Evolutionary conservation across 169 alveolate genomes (phyloP).

Genomic region (Plasmodium billcollinsi): DNA sequence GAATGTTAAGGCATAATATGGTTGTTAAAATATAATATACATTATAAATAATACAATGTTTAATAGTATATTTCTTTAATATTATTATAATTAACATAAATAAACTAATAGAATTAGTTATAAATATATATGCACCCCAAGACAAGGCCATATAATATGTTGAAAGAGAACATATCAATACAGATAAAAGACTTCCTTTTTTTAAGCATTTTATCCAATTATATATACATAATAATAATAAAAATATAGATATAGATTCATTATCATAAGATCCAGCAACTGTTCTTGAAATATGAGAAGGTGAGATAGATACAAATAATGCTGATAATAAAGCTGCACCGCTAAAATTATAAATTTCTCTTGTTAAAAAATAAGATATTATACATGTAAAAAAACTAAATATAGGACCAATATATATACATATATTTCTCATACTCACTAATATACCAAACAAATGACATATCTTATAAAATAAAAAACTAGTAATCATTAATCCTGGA

Average conservation of each 20-base stretch:
- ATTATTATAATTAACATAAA: conserved; percentile 93
- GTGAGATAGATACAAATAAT: conserved; percentile 96
- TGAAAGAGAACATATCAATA: conserved; percentile 81
- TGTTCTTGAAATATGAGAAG: conserved; percentile 96
- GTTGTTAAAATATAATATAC: conserved; percentile 96
- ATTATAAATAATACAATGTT: conserved; percentile 92
- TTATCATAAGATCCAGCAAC: conserved; percentile 97
- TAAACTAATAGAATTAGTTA: conserved; percentile 96
- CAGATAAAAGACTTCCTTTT: conserved; percentile 92
- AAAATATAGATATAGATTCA: conserved; percentile 98
- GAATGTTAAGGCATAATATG: conserved; percentile 95
- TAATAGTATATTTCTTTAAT: conserved; percentile 91
- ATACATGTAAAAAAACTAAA: conserved; percentile 95
- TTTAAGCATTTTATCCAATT: conserved; percentile 94
- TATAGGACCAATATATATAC: conserved; percentile 97
- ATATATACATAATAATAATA: conserved; percentile 95
- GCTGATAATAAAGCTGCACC: conserved; percentile 97
- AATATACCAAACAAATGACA: conserved; percentile 85
- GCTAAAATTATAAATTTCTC: conserved; percentile 82
- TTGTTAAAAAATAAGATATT: conserved; percentile 94
- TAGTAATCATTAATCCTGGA: conserved; percentile 98
- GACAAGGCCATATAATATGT: conserved; percentile 96
- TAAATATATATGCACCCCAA: conserved; percentile 99
- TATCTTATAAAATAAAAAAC: conserved; percentile 90
- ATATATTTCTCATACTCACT: conserved; percentile 94